Percentiles rank a stretch among this genome's conserved stretches.
These are phyloP conservation scores for Phytophthora pistaciae DNA, from an alignment of 352 stramenopile genomes.

Conservation along the genomic window DNA sequence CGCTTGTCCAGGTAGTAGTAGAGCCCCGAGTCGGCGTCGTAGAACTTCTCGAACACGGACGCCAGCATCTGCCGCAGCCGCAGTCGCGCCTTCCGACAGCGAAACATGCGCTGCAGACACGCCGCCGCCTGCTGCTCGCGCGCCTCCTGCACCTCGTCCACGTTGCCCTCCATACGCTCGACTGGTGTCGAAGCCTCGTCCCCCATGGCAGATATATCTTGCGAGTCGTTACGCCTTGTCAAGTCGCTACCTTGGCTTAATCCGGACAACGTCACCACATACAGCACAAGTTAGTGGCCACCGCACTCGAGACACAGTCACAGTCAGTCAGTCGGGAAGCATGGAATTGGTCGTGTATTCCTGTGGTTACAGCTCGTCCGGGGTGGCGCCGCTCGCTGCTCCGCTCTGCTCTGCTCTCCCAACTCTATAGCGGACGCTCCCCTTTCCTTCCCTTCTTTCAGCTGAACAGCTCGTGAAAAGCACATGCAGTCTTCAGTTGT, in stretches of 20 bases:
- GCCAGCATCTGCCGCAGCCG: constrained; percentile 55
- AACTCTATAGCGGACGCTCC: constrained; percentile 37
- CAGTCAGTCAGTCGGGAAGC: constrained; percentile 12
- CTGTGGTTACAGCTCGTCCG: constrained; percentile 33
- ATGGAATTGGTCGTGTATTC: constrained; percentile 40
- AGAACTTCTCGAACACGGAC: constrained; percentile 77
- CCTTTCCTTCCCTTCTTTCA: neutral
- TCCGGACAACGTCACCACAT: constrained; percentile 6
- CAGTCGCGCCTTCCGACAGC: constrained; percentile 54
- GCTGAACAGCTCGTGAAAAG: constrained; percentile 9
- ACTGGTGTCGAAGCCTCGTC: constrained; percentile 14
- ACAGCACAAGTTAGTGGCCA: constrained; percentile 15
- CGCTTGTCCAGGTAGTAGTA: constrained; percentile 83
- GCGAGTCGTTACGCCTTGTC: constrained; percentile 18
- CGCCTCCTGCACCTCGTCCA: constrained; percentile 19
- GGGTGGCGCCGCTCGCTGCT: constrained; percentile 4
- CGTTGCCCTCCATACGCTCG: constrained; percentile 24
- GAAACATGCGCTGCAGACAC: constrained; percentile 73
- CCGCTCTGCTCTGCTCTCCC: constrained; percentile 8
- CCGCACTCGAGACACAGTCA: too few species aligned
- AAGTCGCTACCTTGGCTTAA: neutral
- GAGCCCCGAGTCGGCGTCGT: constrained; percentile 66
- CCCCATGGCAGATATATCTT: constrained; percentile 21
- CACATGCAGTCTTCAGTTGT: constrained; percentile 31
- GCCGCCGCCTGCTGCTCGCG: constrained; percentile 31